Conservation (phyloP, 106 monocot species). For the Gastrodia elata region DNA sequence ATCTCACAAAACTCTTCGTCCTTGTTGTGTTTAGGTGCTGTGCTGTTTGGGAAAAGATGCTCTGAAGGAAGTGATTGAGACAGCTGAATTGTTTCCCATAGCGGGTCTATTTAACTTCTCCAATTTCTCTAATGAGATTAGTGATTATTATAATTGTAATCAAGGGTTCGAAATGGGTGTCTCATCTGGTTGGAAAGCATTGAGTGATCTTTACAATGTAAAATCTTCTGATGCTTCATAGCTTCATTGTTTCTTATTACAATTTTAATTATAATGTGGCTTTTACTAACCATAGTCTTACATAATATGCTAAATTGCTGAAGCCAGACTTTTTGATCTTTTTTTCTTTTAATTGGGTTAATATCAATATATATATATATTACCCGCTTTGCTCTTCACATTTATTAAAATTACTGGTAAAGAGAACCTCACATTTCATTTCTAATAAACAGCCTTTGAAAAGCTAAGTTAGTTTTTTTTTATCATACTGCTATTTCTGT, state of each 20-base stretch:
- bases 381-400: too few species aligned
- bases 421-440: background rate
- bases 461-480: background rate
- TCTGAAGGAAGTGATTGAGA: conserved; percentile 48
- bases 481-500: background rate
- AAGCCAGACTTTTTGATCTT: background rate
- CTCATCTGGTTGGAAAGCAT: conserved; percentile 68
- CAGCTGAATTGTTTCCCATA: conserved; percentile 85
- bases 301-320: background rate
- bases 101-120: conserved; percentile 72
- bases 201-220: conserved; percentile 77
- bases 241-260: background rate
- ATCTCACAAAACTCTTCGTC: background rate
- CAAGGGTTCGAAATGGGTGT: conserved; percentile 58
- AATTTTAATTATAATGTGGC: background rate
- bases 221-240: background rate
- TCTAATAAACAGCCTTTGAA: background rate
- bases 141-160: conserved; percentile 58
- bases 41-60: conserved; percentile 46
- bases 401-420: background rate
- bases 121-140: conserved; percentile 66
- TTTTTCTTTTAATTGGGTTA: background rate
- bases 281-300: background rate
- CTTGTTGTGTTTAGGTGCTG: conserved; percentile 35
- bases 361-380: background rate